Base-by-base conservation (phyloP, 2,329 filamentous ascomycete genomes). In the Hymenoscyphus repandus region DNA sequence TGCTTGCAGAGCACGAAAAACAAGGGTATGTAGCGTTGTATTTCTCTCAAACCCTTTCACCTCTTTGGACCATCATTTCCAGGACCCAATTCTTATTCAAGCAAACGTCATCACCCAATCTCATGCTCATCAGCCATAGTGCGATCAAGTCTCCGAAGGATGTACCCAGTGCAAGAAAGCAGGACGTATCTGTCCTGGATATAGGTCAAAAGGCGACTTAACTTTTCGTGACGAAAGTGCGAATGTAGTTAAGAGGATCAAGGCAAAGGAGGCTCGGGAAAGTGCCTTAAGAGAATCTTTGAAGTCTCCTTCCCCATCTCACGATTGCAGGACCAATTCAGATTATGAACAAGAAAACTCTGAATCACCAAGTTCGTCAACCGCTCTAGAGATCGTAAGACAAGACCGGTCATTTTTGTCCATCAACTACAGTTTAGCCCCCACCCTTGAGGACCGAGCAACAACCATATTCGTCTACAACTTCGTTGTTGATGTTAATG, bases 201-300 rank as follows among this genome's bases (percentile, higher is more conserved):
- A 81, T 58, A 69, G 77, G 39, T 76, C 77, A 54, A 68, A 75
- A 44, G 72, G 78, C 37, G 77, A 80, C 56, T 70, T 80, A 53
- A 78, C 80, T 70, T 80, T 81, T 57, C 73, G 77, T 38, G 75
- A 80, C 58, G 75, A 80, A 62, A 80, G 74, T 55, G 72, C 70
- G 31, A 75, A 77, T 60, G 77, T 80, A 49, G 77, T 76, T 69
- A 74, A 45, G 22, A 70, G 59, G 66, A 74, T 73, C 41, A 63
- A 69, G 50, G 68, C 68, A 5, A 65, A 64, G 57, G 67, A 62
- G 62, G 53, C 54, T 6, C 37, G 40, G 34, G 31, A 12, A 27
- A 4, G 7, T 27, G 22, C 7, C 22, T 27, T 7, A 7, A 27
- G 7, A 27, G 22, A 7, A 7, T 27, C 22, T 27, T 27, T 7